phyloP scores from a whole-genome alignment of 805 yeast genomes.

The Saturnispora bothae region DNA sequence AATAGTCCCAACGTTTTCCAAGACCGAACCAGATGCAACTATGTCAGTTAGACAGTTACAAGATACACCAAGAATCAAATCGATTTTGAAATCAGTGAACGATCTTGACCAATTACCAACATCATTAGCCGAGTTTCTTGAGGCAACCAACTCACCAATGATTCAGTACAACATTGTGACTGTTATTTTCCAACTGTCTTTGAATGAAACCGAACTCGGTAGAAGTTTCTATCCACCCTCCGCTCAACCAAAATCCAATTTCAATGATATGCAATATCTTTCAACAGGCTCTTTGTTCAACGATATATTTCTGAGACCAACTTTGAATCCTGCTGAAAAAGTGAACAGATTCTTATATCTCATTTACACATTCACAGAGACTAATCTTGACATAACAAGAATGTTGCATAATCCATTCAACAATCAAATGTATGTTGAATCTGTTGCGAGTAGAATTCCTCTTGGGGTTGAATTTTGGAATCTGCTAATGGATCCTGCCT shows the following conservation, averaged over 20 bases:
- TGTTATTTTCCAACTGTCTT: constrained; percentile 62
- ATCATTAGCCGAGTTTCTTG: constrained; percentile 35
- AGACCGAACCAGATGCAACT: neutral
- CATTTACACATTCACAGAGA: constrained; percentile 68
- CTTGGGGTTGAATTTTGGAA: constrained; percentile 4
- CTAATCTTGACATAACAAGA: constrained; percentile 45
- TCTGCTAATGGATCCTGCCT: constrained; percentile 6
- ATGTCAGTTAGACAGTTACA: constrained; percentile 58
- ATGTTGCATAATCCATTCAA: constrained; percentile 26
- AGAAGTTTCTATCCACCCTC: constrained; percentile 20
- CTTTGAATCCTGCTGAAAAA: constrained; percentile 52
- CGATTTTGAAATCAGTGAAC: constrained; percentile 79
- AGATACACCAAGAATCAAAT: constrained; percentile 88
- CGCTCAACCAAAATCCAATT: constrained; percentile 8
- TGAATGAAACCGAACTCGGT: constrained; percentile 35
- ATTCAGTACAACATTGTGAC: constrained; percentile 52
- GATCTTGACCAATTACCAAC: constrained; percentile 48
- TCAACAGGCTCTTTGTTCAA: constrained; percentile 41
- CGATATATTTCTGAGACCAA: constrained; percentile 60
- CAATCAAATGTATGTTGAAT: constrained; percentile 3
- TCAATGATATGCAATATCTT: neutral
- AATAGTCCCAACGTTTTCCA: neutral
- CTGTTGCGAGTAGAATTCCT: neutral
- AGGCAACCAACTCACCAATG: constrained; percentile 12
- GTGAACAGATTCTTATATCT: constrained; percentile 76